phyloP scores from a whole-genome alignment of 208 protist genomes.

The Blastocrithidia nonstop region DNA sequence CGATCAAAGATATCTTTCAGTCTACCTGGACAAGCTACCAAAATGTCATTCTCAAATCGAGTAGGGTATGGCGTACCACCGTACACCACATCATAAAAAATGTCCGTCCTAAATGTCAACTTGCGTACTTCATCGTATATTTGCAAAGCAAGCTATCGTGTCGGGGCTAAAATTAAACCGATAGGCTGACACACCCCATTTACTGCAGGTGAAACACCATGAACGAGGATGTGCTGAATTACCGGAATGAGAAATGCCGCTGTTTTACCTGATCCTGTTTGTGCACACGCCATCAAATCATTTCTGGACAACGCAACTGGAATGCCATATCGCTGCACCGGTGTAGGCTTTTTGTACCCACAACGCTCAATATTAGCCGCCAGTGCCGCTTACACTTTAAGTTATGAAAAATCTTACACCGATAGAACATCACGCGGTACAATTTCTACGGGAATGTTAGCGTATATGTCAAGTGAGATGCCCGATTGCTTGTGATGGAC shows the following conservation, averaged over 20 bases:
- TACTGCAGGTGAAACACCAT: conserved; percentile 50
- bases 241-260: conserved; percentile 96
- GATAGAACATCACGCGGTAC: conserved; percentile 54
- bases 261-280: conserved; percentile 98
- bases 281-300: conserved; percentile 97
- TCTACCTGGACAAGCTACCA: conserved; percentile 84
- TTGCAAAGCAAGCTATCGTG: conserved; percentile 91
- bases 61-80: conserved; percentile 89
- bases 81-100: conserved; percentile 93
- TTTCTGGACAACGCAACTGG: conserved; percentile 83
- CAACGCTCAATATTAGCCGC: conserved; percentile 88
- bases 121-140: conserved; percentile 93
- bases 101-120: conserved; percentile 88
- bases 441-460: conserved; percentile 71
- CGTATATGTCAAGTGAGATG: conserved; percentile 75
- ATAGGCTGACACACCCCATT: conserved; percentile 42
- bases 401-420: conserved; percentile 71
- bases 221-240: conserved; percentile 88
- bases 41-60: conserved; percentile 92
- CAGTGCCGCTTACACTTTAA: conserved; percentile 74
- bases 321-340: conserved; percentile 95
- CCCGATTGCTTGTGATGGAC: conserved; percentile 59
- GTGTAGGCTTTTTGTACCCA: conserved; percentile 93
- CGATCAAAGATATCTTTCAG: conserved; percentile 82
- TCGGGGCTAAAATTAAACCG: conserved; percentile 91